Percentiles rank a stretch among this genome's conserved stretches.
Conservation (phyloP, 2,329 filamentous ascomycete species). For the Penicillium expansum region DNA sequence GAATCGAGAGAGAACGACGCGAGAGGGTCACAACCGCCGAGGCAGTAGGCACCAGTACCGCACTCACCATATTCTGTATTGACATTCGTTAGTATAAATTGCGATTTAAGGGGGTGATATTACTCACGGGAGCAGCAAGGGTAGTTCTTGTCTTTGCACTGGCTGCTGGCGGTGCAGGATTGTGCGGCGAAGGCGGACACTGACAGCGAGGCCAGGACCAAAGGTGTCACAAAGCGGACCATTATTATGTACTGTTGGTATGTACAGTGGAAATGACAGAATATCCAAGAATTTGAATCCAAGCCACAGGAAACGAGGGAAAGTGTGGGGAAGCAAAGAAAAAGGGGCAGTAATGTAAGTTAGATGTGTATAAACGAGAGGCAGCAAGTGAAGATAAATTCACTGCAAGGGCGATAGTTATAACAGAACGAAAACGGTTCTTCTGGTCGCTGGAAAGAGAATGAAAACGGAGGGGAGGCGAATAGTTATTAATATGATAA, state of each 20-base stretch:
- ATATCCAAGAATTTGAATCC: conserved; percentile 20
- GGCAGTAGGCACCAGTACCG: conserved; percentile 89
- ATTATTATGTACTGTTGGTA: conserved; percentile 27
- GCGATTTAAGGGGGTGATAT: background rate
- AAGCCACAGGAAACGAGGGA: conserved; percentile 7
- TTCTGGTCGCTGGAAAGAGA: background rate
- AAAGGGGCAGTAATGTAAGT: background rate
- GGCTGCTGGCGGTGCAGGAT: conserved; percentile 45
- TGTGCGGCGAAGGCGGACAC: conserved; percentile 32
- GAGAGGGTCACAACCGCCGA: conserved; percentile 89
- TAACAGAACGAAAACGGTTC: conserved; percentile 1
- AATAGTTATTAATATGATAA: conserved; percentile 7
- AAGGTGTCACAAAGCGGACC: conserved; percentile 36
- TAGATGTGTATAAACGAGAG: background rate
- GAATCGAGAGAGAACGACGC: conserved; percentile 79
- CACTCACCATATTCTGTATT: conserved; percentile 82
- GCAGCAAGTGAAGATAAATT: conserved; percentile 8
- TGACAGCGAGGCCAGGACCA: conserved; percentile 36
- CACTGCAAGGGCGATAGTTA: background rate
- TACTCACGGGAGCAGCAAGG: conserved; percentile 78
- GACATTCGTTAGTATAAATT: conserved; percentile 4
- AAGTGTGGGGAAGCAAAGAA: background rate
- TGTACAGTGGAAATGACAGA: conserved; percentile 16
- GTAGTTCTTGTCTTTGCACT: conserved; percentile 65
- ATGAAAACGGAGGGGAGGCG: conserved; percentile 6